Evolutionary conservation across 1,284 basidiomycete species (phyloP).

Genomic region (Moesziomyces sp.): DNA sequence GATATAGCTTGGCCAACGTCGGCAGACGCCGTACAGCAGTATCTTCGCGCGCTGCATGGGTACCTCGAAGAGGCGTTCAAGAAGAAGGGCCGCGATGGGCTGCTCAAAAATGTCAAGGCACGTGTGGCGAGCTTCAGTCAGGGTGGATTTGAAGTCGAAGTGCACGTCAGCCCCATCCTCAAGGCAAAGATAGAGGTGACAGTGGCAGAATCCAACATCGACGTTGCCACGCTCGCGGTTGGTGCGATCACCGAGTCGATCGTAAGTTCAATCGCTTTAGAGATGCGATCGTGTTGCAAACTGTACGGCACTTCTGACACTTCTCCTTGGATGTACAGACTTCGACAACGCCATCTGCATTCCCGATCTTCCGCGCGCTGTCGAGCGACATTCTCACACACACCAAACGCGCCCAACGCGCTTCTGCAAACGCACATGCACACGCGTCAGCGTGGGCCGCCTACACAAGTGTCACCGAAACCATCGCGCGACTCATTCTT

Average conservation of each 20-base stretch:
- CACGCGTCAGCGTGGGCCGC: conserved; percentile 12
- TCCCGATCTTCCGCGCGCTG: conserved; percentile 24
- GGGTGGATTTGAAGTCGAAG: conserved; percentile 16
- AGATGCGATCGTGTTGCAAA: too few relatives aligned
- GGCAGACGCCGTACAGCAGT: conserved; percentile 12
- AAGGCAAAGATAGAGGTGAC: conserved; percentile 26
- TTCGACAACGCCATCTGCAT: conserved; percentile 24
- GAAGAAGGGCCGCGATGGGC: background rate
- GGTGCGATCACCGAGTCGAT: conserved; percentile 23
- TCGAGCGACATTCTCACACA: conserved; percentile 22
- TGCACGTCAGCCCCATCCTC: conserved; percentile 12
- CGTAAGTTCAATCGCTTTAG: conserved; percentile 6
- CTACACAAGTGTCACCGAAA: conserved; percentile 28
- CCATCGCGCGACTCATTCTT: conserved; percentile 25
- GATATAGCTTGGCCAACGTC: conserved; percentile 9
- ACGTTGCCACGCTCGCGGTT: conserved; percentile 10
- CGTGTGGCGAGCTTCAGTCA: conserved; percentile 7
- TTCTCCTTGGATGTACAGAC: conserved; percentile 1
- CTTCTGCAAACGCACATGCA: background rate
- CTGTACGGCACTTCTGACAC: background rate
- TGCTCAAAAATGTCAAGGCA: conserved; percentile 24
- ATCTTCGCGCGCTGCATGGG: conserved; percentile 17
- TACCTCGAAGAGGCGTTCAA: conserved; percentile 21
- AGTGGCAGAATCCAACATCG: conserved; percentile 1
- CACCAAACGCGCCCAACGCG: conserved; percentile 9